phyloP scores from a whole-genome alignment of 352 stramenopile species.

The Thraustochytrium sp. region DNA sequence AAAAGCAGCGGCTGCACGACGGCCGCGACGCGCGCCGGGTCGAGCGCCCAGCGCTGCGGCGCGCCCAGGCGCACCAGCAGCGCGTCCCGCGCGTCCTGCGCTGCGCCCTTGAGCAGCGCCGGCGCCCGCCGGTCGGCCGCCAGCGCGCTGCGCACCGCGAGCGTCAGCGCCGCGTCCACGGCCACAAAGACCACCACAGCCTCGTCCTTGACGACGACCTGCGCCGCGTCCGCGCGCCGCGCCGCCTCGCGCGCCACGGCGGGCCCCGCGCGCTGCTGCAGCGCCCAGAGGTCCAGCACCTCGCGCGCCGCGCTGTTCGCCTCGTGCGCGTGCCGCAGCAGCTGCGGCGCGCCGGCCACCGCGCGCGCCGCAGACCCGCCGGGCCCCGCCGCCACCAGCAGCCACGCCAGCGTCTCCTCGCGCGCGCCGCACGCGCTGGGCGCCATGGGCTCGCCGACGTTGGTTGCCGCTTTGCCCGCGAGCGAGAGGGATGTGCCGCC shows the following conservation, averaged over 20 bases:
- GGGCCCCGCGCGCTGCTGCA: background rate
- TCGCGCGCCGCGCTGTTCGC: background rate
- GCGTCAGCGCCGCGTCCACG: background rate
- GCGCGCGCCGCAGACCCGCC: background rate
- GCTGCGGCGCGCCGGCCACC: background rate
- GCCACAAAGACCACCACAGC: background rate
- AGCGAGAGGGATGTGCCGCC: too few relatives aligned
- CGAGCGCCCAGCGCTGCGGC: background rate
- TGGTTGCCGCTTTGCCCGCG: too few relatives aligned
- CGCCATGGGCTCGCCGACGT: too few relatives aligned
- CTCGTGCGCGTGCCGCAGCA: background rate
- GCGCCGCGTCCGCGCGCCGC: background rate
- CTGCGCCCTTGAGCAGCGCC: background rate
- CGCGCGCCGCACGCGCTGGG: too few relatives aligned
- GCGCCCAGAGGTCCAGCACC: background rate
- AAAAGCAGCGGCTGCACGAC: background rate
- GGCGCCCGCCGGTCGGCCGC: background rate
- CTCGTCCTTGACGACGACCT: constrained; percentile 8
- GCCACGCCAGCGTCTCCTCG: too few relatives aligned
- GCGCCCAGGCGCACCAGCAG: background rate
- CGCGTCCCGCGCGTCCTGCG: background rate
- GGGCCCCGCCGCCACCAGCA: too few relatives aligned
- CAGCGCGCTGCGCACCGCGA: background rate
- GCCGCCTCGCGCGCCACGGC: background rate
- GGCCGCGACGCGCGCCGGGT: background rate